Evolutionary conservation across 164 flowering plant genomes (phyloP).

Genomic region (Echeveria elegans): DNA sequence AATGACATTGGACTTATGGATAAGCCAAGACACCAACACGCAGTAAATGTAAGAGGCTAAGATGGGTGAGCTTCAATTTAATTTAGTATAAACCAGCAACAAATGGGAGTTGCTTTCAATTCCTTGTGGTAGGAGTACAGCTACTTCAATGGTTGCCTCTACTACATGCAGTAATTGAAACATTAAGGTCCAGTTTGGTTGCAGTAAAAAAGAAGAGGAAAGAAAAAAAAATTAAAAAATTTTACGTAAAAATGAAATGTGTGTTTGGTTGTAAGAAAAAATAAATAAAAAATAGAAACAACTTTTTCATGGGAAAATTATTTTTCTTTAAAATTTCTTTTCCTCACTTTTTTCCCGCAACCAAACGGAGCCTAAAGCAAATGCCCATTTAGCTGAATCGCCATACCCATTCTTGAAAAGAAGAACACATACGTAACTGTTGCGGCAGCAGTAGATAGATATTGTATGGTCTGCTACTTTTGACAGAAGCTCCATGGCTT

Average conservation of each 20-base stretch:
- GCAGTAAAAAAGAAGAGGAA: too few relatives aligned
- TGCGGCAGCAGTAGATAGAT: background rate
- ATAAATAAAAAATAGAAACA: too few relatives aligned
- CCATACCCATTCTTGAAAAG: background rate
- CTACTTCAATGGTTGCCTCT: background rate
- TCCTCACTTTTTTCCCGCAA: too few relatives aligned
- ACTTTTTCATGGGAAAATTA: too few relatives aligned
- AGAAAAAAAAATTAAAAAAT: too few relatives aligned
- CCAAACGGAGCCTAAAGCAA: too few relatives aligned
- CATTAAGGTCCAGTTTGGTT: too few relatives aligned
- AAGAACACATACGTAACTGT: background rate
- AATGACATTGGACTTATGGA: background rate
- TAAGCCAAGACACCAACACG: background rate
- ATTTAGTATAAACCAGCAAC: background rate
- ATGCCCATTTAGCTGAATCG: background rate
- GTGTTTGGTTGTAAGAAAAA: too few relatives aligned
- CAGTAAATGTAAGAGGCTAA: background rate
- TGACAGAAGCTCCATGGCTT: background rate
- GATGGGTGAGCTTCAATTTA: background rate
- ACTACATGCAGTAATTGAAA: background rate
- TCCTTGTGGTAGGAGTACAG: background rate
- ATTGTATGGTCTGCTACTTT: background rate
- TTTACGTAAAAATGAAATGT: too few relatives aligned
- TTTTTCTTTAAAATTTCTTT: too few relatives aligned
- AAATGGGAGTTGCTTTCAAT: background rate